Evolutionary conservation across 1,284 basidiomycete species (phyloP).

Genomic region (Stereum hirsutum): DNA sequence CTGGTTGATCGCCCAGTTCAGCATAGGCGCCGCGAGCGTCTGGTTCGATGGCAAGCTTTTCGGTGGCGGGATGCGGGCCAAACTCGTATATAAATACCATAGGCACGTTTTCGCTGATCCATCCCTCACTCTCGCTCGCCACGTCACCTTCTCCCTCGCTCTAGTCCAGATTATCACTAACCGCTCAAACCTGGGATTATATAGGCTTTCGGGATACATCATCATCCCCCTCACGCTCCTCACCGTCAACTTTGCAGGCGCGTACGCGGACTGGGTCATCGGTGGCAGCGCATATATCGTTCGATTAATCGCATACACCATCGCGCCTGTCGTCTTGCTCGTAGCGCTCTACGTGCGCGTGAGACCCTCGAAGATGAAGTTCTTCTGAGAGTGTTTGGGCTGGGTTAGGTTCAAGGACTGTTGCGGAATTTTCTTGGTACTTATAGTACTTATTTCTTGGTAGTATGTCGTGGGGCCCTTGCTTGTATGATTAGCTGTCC

Average conservation of each 20-base stretch:
- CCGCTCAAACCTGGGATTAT: too few species aligned
- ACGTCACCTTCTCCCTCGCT: background rate
- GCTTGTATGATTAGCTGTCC: too few species aligned
- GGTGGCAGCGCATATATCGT: constrained; percentile 27
- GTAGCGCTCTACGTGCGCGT: constrained; percentile 7
- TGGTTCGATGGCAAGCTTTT: constrained; percentile 58
- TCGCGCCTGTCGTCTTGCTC: constrained; percentile 32
- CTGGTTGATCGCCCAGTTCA: constrained; percentile 48
- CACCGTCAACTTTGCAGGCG: constrained; percentile 55
- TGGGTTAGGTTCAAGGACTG: too few species aligned
- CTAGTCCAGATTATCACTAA: too few species aligned
- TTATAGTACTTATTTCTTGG: too few species aligned
- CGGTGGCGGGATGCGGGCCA: constrained; percentile 58
- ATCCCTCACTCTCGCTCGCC: constrained; percentile 2
- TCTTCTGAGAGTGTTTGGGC: too few species aligned
- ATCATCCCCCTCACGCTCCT: constrained; percentile 45
- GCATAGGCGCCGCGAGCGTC: constrained; percentile 56
- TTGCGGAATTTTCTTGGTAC: too few species aligned
- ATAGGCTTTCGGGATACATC: constrained; percentile 57
- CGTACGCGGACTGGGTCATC: constrained; percentile 48
- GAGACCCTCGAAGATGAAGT: constrained; percentile 3
- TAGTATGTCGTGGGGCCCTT: too few species aligned
- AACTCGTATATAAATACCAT: constrained; percentile 70
- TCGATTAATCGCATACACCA: constrained; percentile 40
- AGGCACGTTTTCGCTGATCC: constrained; percentile 28